Base-by-base conservation (phyloP, 2,329 filamentous ascomycete species). In the Monosporascus sp. region DNA sequence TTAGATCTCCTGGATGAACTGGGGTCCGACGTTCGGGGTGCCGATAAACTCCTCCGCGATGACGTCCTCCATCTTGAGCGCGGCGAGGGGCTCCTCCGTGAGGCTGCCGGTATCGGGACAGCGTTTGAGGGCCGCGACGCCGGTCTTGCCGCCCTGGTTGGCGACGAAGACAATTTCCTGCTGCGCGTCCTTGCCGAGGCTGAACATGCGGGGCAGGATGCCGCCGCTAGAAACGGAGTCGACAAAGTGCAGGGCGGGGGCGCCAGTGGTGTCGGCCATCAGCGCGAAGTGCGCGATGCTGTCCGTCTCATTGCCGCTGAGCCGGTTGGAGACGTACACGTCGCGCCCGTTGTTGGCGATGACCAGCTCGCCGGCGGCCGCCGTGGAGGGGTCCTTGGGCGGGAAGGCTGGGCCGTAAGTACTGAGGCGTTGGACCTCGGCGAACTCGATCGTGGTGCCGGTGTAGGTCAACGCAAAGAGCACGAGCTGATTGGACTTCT, bases 281-380 rank as follows among this genome's bases (percentile, higher is more conserved):
- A 66, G 62, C 42, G 73, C 57, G 59, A 80, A 78, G 63, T 74
- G 74, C 6, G 75, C 70, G 60, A 81, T 72, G 59, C 66, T 74
- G 66, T 81, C 78, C 8, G 71, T 72, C 3, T 57, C 58, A 58
- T 71, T 70, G 50, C 74, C 76, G 1, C 70, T 74, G 25, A 78
- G 57, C 4, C 78, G 75, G 70, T 81, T 81, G 38, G 76, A 76
- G 50, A 80, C 70, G 64, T 80, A 80, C 18, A 80, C 59, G 64
- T 78, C 68, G 57, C 63, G 64, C 62, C 67, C 68, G 65, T 75
- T 72, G 25, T 62, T 60, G 8, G 71, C 65, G 36, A 79, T 61
- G 53, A 70, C 64, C 39, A 81, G 62, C 62, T 74, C 77, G 45
- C 75, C 77, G 1, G 73, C 77, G 0, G 74, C 70, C 6, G 76